Evolutionary conservation across 2,329 filamentous ascomycete genomes (phyloP).

Genomic region (Rutstroemia sp.): DNA sequence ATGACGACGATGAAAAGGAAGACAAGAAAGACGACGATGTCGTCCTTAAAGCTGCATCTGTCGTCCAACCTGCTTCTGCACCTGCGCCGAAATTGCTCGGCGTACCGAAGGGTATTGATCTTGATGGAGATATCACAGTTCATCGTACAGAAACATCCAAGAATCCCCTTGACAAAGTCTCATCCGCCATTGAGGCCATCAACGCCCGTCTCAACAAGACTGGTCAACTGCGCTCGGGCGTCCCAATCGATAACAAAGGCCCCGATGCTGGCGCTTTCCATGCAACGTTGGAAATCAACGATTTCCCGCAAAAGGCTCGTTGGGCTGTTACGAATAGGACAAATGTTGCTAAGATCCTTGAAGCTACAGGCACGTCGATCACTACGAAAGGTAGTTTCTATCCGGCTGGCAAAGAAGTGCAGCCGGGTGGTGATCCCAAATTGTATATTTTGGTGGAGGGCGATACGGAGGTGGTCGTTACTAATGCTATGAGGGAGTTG

Average conservation of each 20-base stretch:
- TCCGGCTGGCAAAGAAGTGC: slow-evolving; percentile 70
- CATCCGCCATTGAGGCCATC: slow-evolving; percentile 85
- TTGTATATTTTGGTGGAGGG: slow-evolving; percentile 97
- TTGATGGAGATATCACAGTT: slow-evolving; percentile 65
- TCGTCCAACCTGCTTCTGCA: slow-evolving; percentile 52
- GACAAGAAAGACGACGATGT: slow-evolving; percentile 66
- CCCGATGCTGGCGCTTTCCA: slow-evolving; percentile 96
- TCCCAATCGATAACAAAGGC: slow-evolving; percentile 96
- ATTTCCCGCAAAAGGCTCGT: slow-evolving; percentile 96
- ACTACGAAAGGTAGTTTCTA: slow-evolving; percentile 97
- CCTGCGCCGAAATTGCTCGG: slow-evolving; percentile 32
- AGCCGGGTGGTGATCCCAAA: slow-evolving; percentile 73
- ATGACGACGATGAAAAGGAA: slow-evolving; percentile 71
- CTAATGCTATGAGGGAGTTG: slow-evolving; percentile 82
- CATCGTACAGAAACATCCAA: slow-evolving; percentile 59
- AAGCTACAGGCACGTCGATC: slow-evolving; percentile 89
- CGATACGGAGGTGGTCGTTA: slow-evolving; percentile 88
- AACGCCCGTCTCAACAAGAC: slow-evolving; percentile 84
- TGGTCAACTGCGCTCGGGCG: slow-evolving; percentile 81
- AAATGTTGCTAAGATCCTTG: slow-evolving; percentile 96
- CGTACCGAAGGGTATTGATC: slow-evolving; percentile 49
- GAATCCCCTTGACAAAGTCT: slow-evolving; percentile 76
- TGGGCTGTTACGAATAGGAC: slow-evolving; percentile 99
- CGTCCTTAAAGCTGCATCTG: slow-evolving; percentile 58
- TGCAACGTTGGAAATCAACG: slow-evolving; percentile 96